Percentiles rank a stretch among this genome's conserved stretches.
These are phyloP conservation scores for Globisporangium iwayamae DNA, from an alignment of 352 stramenopile genomes.

Conservation along the genomic window DNA sequence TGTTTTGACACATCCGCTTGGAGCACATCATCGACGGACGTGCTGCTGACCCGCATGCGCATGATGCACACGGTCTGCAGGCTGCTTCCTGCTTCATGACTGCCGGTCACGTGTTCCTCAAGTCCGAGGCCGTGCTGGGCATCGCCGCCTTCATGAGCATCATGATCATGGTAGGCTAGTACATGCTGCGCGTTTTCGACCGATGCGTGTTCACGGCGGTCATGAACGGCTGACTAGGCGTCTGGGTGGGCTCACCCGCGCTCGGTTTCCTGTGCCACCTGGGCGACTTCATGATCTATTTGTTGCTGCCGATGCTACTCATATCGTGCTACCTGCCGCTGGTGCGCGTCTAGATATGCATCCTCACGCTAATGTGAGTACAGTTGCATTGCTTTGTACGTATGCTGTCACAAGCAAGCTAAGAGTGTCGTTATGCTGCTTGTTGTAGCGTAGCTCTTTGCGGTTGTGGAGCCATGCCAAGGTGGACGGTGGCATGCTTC, in stretches of 20 bases:
- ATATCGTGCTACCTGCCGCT: conserved; percentile 72
- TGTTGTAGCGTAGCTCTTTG: conserved; percentile 43
- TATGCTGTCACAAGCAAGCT: neutral
- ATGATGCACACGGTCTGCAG: conserved; percentile 83
- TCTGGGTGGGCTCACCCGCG: conserved; percentile 65
- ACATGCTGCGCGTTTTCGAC: conserved; percentile 78
- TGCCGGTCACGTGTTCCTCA: conserved; percentile 38
- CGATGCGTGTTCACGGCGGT: conserved; percentile 73
- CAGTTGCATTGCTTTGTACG: neutral
- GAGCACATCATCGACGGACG: conserved; percentile 13
- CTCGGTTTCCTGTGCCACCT: conserved; percentile 57
- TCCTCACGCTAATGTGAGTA: conserved; percentile 62
- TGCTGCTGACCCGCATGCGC: conserved; percentile 35
- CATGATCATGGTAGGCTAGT: conserved; percentile 86
- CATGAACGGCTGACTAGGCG: conserved; percentile 68
- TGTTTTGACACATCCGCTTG: too few species aligned
- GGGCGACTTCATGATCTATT: conserved; percentile 59
- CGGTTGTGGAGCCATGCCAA: conserved; percentile 73
- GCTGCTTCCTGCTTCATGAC: conserved; percentile 51
- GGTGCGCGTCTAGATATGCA: conserved; percentile 80
- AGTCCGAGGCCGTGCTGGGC: conserved; percentile 54
- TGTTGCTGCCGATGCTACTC: conserved; percentile 67
- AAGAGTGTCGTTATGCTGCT: neutral
- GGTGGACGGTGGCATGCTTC: conserved; percentile 60
- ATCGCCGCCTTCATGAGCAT: conserved; percentile 77